Evolutionary conservation across 768 basidiomycete species (phyloP).

Genomic region (Suillus luteus): DNA sequence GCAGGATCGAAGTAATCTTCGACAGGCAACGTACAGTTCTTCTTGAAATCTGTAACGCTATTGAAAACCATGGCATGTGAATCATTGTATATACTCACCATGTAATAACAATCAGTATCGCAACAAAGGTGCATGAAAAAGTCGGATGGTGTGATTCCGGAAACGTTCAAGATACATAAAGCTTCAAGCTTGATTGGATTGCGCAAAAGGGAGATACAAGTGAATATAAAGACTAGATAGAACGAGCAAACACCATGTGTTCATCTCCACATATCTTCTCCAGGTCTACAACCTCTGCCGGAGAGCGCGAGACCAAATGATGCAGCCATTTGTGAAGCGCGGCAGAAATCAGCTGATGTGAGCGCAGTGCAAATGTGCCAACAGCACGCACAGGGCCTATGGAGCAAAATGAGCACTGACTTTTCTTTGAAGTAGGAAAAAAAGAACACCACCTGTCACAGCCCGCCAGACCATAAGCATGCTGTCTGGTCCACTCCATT

Average conservation of each 20-base stretch:
- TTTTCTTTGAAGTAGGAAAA: no score
- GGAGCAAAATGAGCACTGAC: background rate
- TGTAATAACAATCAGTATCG: background rate
- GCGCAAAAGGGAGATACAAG: no score
- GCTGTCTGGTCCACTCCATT: slow-evolving; percentile 51
- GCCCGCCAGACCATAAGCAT: slow-evolving; percentile 53
- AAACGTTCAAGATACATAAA: no score
- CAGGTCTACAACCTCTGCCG: background rate
- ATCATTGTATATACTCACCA: background rate
- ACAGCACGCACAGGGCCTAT: background rate
- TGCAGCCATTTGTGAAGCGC: background rate
- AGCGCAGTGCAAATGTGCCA: background rate
- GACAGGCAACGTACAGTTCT: background rate
- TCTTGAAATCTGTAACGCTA: background rate
- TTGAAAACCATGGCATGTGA: background rate
- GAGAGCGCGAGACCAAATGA: background rate
- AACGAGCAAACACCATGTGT: no score
- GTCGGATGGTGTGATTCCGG: no score
- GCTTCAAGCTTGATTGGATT: no score
- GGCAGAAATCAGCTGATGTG: background rate
- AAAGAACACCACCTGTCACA: slow-evolving; percentile 28
- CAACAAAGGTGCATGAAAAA: no score
- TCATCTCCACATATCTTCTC: background rate
- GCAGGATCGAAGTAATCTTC: background rate
- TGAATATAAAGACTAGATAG: no score